Percentiles rank a stretch among this genome's conserved stretches.
phyloP scores from a whole-genome alignment of 192 early-diverging fungal species.

The Coemansia asiatica region DNA sequence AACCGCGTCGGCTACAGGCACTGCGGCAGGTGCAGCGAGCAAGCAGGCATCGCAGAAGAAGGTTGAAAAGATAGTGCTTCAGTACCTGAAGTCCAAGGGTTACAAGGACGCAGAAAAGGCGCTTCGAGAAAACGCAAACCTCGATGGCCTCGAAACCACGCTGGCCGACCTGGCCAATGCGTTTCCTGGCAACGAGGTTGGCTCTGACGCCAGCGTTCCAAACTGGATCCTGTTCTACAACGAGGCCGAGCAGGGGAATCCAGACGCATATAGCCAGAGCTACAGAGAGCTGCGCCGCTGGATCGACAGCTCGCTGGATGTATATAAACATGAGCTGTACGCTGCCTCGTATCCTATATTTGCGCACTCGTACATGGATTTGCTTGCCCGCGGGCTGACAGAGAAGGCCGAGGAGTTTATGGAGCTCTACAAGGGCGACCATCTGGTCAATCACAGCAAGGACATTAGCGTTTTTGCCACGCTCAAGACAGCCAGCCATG shows the following conservation, averaged over 20 bases:
- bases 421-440: conserved; percentile 72
- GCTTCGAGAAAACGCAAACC: conserved; percentile 61
- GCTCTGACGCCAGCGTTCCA: conserved; percentile 60
- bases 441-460: conserved; percentile 69
- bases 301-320: conserved; percentile 93
- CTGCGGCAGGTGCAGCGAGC: conserved; percentile 4
- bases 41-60: conserved; percentile 41
- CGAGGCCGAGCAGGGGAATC: conserved; percentile 73
- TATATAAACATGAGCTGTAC: conserved; percentile 89
- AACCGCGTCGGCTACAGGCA: neutral
- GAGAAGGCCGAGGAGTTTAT: conserved; percentile 66
- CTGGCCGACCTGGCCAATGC: conserved; percentile 47
- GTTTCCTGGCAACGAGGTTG: conserved; percentile 47
- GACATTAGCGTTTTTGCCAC: conserved; percentile 70
- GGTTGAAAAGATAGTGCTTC: conserved; percentile 62
- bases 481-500: conserved; percentile 73
- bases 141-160: conserved; percentile 45
- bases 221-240: conserved; percentile 68
- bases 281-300: conserved; percentile 79
- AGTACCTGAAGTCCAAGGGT: conserved; percentile 69
- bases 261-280: conserved; percentile 76
- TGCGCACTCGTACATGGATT: conserved; percentile 87
- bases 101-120: conserved; percentile 67
- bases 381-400: conserved; percentile 58
- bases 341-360: conserved; percentile 87